phyloP scores from a whole-genome alignment of 768 basidiomycete genomes.

The Podaxis carcinomalis region DNA sequence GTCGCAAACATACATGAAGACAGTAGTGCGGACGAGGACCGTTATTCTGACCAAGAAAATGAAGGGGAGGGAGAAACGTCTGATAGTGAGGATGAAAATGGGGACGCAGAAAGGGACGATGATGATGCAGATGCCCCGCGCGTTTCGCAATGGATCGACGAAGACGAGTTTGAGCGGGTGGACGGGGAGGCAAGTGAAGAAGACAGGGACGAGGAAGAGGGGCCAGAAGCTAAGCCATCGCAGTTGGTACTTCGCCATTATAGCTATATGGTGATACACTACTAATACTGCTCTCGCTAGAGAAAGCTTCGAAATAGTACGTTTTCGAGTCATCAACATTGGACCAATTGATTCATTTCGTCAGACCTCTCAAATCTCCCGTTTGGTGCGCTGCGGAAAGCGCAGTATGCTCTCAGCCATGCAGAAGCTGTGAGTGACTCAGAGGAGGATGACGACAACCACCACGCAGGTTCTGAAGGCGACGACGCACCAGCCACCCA shows the following conservation, averaged over 20 bases:
- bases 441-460: slow-evolving; percentile 22
- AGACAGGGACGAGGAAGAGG: slow-evolving; percentile 27
- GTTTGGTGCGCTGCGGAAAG: slow-evolving; percentile 59
- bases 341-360: background rate
- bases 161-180: slow-evolving; percentile 20
- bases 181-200: slow-evolving; percentile 42
- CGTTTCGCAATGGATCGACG: slow-evolving; percentile 21
- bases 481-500: slow-evolving; percentile 14
- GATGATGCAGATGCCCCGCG: slow-evolving; percentile 23
- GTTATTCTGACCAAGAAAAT: slow-evolving; percentile 8
- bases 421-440: slow-evolving; percentile 33
- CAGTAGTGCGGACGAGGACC: slow-evolving; percentile 13
- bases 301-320: slow-evolving; percentile 23
- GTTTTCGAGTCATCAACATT: background rate
- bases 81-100: slow-evolving; percentile 6
- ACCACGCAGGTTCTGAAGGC: slow-evolving; percentile 9
- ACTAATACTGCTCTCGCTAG: slow-evolving; percentile 12
- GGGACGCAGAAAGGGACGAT: slow-evolving; percentile 12
- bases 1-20: background rate
- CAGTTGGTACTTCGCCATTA: slow-evolving; percentile 22
- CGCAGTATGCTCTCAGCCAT: slow-evolving; percentile 51
- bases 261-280: background rate
- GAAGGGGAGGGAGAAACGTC: background rate
- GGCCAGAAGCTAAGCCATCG: slow-evolving; percentile 23
- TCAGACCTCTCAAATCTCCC: slow-evolving; percentile 59